Conservation (phyloP, 306 rosid species). For the Astragalus glycyphyllos region DNA sequence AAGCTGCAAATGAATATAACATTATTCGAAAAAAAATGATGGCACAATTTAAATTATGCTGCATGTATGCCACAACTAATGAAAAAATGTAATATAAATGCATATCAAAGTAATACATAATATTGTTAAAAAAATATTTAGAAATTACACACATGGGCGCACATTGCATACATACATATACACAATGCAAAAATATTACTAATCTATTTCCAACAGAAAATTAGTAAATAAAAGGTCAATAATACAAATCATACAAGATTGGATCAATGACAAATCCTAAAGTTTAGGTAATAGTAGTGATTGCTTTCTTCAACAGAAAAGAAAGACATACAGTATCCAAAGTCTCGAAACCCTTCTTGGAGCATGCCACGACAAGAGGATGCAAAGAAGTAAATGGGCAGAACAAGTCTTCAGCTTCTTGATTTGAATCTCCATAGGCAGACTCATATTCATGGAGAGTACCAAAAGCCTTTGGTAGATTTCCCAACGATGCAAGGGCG, state of each 20-base stretch:
- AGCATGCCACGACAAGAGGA: conserved; percentile 85
- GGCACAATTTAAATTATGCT: conserved; percentile 25
- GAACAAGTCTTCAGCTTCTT: conserved; percentile 74
- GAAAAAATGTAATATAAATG: conserved; percentile 18
- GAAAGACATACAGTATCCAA: conserved; percentile 76
- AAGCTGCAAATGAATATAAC: conserved; percentile 20
- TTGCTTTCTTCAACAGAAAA: conserved; percentile 33
- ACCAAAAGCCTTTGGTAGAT: conserved; percentile 77
- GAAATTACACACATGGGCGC: background rate
- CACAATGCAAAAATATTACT: conserved; percentile 1
- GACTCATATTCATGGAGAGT: conserved; percentile 76
- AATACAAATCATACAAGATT: background rate
- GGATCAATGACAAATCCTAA: conserved; percentile 5
- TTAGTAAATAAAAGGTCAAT: conserved; percentile 16
- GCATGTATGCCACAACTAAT: conserved; percentile 14
- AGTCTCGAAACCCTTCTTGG: conserved; percentile 91
- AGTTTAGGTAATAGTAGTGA: conserved; percentile 32
- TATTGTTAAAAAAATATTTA: background rate
- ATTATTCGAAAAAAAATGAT: conserved; percentile 9
- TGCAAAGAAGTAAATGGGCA: conserved; percentile 89
- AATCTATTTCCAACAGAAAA: conserved; percentile 26
- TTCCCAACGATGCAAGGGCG: conserved; percentile 82
- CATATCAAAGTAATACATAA: conserved; percentile 4
- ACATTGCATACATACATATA: background rate
- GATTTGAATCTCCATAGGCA: conserved; percentile 60